Conservation (phyloP, 768 basidiomycete genomes). For the Boletus fagicola region DNA sequence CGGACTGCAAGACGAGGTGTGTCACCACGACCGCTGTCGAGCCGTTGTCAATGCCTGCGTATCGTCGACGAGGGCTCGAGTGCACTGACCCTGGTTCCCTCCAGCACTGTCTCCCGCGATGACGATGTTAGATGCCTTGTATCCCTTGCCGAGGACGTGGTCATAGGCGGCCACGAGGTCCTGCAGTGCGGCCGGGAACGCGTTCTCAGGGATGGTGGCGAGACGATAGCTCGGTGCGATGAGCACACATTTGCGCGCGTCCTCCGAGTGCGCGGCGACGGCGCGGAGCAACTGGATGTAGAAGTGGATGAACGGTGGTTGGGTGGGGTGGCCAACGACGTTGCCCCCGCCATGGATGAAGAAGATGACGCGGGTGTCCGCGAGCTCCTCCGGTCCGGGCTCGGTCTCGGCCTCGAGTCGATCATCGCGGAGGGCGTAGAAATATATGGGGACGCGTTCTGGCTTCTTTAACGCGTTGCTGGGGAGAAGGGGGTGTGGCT, state of each 20-base stretch:
- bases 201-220: conserved; percentile 23
- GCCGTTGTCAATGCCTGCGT: not conserved
- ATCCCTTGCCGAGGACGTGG: conserved; percentile 25
- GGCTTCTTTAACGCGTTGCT: conserved; percentile 8
- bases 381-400: not conserved
- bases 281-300: conserved; percentile 12
- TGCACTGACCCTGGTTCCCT: conserved; percentile 22
- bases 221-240: conserved; percentile 27
- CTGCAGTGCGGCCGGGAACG: conserved; percentile 24
- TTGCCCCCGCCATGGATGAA: conserved; percentile 27
- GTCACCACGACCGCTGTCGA: conserved; percentile 22
- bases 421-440: conserved; percentile 10
- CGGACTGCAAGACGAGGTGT: conserved; percentile 50
- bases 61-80: no score
- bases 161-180: conserved; percentile 28
- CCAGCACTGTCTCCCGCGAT: conserved; percentile 29
- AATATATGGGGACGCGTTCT: conserved; percentile 23
- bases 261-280: not conserved
- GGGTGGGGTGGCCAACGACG: conserved; percentile 18
- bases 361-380: conserved; percentile 20
- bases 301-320: not conserved
- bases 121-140: conserved; percentile 18
- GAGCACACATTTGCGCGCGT: conserved; percentile 7
- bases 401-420: no score
- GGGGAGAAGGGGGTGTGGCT: not conserved